phyloP scores from a whole-genome alignment of 2,329 filamentous ascomycete genomes.

The Sordariomycetes sp. region DNA sequence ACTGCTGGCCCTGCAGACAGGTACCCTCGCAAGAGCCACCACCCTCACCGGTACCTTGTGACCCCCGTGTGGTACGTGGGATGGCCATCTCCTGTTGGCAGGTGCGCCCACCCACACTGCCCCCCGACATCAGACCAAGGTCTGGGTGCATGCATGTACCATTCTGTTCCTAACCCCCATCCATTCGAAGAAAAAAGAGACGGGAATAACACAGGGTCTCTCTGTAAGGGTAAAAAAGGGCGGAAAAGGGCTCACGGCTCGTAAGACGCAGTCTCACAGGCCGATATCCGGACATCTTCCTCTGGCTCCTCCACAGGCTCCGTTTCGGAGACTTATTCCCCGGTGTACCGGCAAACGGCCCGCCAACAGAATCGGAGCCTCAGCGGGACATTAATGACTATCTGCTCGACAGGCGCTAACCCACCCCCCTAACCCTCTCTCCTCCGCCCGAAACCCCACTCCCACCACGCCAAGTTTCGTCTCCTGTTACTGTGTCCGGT shows the following conservation, averaged over 20 bases:
- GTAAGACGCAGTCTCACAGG: neutral
- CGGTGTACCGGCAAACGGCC: neutral
- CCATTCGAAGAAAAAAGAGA: neutral
- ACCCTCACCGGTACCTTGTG: neutral
- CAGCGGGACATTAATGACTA: neutral
- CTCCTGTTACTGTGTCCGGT: neutral
- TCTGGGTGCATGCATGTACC: neutral
- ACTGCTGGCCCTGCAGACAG: neutral
- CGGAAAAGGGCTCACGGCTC: neutral
- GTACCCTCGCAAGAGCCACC: neutral
- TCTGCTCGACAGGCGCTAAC: neutral
- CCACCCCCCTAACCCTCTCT: neutral
- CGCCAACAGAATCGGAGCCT: conserved; percentile 1
- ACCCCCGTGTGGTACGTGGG: neutral
- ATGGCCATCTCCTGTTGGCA: neutral
- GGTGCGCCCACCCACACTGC: neutral
- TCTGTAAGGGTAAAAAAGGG: neutral
- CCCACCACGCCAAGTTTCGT: neutral
- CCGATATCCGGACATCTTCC: neutral
- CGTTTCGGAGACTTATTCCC: neutral
- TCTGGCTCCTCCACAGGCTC: neutral
- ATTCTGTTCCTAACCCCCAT: neutral
- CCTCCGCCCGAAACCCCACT: neutral
- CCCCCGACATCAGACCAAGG: neutral
- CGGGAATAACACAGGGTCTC: neutral